Evolutionary conservation across 208 protist genomes (phyloP), one percentile per base, ranked within the genome.

Genomic region (Vickermania ingenoplastis): DNA sequence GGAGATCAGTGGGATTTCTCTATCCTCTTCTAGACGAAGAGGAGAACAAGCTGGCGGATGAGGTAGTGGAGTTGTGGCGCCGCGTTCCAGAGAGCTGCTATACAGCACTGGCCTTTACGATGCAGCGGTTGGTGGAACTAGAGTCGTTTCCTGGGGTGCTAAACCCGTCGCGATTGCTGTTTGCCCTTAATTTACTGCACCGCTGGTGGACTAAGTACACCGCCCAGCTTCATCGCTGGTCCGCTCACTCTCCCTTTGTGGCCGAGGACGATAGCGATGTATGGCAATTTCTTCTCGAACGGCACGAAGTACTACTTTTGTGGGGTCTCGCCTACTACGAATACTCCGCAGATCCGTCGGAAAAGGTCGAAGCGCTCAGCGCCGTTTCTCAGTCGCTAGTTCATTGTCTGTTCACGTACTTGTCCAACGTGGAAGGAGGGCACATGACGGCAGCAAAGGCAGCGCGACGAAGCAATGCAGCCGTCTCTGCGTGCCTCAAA

Each of bases 221-320:
- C 7, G 41, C 45, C 14, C 55, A 61, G n/a, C 68, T 71, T 25
- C 79, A 88, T 56, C 79, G 71, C 13, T 82, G 75, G 65, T 61
- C 61, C 3, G 21, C 53, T 0, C 31, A 69, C 48, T 52, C 76
- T 63, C 45, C 66, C 21, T 67, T 81, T 76, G 41, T 56, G 17
- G 53, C 60, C 0, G n/a, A 61, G 3, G 75, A 79, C 31, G 71
- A 83, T 53, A 52, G 49, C 0, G 83, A 91, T 41, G 53, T 91
- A n/a, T 89, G 82, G 75, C 29, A 22, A 3, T 91, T 94, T 78
- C 55, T 90, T n/a, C 41, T 91, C 3, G 65, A 78, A 21, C 78
- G 83, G 1, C 83, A 91, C 60, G 52, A 64, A 2, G 75, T 77
- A n/a, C 68, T 90, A 1, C 72, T 94, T 1, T 70, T 61, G 22